Percentiles rank a stretch among this genome's conserved stretches.
These are phyloP conservation scores for Lactifluus subvellereus DNA, from an alignment of 768 basidiomycete species.

Conservation along the genomic window DNA sequence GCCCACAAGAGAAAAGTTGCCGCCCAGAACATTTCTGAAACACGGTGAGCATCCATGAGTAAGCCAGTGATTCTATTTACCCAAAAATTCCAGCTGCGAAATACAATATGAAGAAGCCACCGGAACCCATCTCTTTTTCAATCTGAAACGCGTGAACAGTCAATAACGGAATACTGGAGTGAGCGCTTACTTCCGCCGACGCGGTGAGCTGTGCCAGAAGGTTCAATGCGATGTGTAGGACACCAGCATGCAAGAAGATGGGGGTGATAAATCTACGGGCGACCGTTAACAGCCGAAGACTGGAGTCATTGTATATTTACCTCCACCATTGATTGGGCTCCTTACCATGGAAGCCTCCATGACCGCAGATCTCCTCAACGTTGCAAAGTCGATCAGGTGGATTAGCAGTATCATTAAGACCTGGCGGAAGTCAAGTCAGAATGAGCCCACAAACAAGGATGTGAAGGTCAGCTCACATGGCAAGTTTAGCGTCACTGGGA, in stretches of 20 bases:
- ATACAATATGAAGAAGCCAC: constrained; percentile 80
- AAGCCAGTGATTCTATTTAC: constrained; percentile 34
- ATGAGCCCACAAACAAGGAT: neutral
- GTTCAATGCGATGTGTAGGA: constrained; percentile 88
- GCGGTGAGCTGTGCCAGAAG: constrained; percentile 80
- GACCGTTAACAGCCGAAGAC: neutral
- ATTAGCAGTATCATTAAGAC: constrained; percentile 80
- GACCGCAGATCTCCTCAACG: constrained; percentile 80
- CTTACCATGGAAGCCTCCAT: constrained; percentile 58
- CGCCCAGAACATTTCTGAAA: constrained; percentile 75
- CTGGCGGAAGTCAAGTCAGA: constrained; percentile 32
- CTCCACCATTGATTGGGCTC: constrained; percentile 54
- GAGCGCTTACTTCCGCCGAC: constrained; percentile 58
- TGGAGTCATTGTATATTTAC: constrained; percentile 26
- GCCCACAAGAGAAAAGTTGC: constrained; percentile 88
- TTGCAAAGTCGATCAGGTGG: constrained; percentile 66
- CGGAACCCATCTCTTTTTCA: constrained; percentile 87
- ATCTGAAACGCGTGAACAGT: constrained; percentile 41
- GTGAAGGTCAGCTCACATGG: constrained; percentile 44
- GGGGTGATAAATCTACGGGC: constrained; percentile 41
- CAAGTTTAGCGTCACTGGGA: constrained; percentile 50
- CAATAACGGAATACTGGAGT: neutral
- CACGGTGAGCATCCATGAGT: neutral
- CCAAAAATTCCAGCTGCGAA: constrained; percentile 92
- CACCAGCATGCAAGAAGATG: constrained; percentile 92